These are phyloP conservation scores for Podosphaera aphanis DNA, from an alignment of 2,329 filamentous ascomycete species.

Conservation along the genomic window DNA sequence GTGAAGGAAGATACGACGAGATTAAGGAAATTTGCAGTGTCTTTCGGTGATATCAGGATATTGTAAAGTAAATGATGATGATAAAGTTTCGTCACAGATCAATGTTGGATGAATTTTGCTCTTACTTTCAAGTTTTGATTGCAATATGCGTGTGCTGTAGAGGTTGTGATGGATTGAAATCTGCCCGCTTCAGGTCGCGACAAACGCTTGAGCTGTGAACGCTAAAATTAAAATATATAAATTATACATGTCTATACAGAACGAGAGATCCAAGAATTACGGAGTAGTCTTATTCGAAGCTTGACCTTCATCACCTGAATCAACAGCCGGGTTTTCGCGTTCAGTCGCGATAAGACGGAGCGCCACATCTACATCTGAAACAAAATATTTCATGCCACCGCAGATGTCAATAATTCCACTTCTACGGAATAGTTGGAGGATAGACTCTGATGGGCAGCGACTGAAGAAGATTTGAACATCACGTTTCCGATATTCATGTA, in stretches of 20 bases:
- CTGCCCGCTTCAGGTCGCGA: too few relatives aligned
- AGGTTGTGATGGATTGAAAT: too few relatives aligned
- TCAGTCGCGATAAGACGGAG: conserved; percentile 50
- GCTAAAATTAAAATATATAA: too few relatives aligned
- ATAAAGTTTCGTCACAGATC: too few relatives aligned
- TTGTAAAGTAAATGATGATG: too few relatives aligned
- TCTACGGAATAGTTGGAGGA: conserved; percentile 44
- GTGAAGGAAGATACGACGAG: background rate
- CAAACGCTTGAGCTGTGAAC: too few relatives aligned
- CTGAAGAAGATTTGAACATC: conserved; percentile 60
- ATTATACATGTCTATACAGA: too few relatives aligned
- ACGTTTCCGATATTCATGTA: conserved; percentile 51
- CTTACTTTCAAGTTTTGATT: too few relatives aligned
- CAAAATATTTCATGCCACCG: conserved; percentile 58
- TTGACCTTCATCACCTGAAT: background rate
- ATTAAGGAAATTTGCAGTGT: background rate
- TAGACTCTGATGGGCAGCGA: conserved; percentile 21
- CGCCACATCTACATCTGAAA: conserved; percentile 64
- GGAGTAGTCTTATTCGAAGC: background rate
- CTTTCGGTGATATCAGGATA: too few relatives aligned
- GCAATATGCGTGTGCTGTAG: too few relatives aligned
- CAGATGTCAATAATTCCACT: conserved; percentile 71
- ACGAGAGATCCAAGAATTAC: too few relatives aligned
- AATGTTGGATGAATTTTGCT: too few relatives aligned
- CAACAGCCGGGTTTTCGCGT: background rate